phyloP scores from a whole-genome alignment of 345 rosid species.

The Eucalyptus curtisii region DNA sequence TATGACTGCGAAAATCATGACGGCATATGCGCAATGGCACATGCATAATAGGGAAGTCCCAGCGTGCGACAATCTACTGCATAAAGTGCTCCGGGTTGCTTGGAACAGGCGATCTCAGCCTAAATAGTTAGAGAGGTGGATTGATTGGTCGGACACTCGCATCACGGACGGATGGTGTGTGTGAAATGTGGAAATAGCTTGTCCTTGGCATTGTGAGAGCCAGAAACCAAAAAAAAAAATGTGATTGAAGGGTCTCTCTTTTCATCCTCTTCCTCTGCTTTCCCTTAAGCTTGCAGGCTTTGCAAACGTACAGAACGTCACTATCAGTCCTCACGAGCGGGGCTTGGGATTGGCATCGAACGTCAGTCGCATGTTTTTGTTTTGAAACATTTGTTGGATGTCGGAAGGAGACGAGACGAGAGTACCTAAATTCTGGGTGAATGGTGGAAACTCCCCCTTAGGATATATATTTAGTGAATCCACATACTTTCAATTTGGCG shows the following conservation, averaged over 20 bases:
- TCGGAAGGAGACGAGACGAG: not conserved
- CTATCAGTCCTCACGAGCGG: not conserved
- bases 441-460: not conserved
- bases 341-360: not conserved
- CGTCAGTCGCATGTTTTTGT: not conserved
- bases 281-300: not conserved
- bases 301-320: not conserved
- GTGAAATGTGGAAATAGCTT: not conserved
- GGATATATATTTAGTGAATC: not conserved
- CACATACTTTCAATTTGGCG: not conserved
- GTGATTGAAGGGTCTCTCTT: not conserved
- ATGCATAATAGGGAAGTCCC: not conserved
- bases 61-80: not conserved
- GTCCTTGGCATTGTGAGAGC: not conserved
- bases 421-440: not conserved
- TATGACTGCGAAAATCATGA: not conserved
- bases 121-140: not conserved
- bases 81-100: not conserved
- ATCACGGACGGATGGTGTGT: not conserved
- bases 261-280: not conserved
- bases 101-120: not conserved
- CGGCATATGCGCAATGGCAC: not conserved
- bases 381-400: not conserved
- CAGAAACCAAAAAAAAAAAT: not conserved
- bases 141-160: not conserved